Base-by-base conservation (phyloP, 139 green algal species). In the Auxenochlorella pyrenoidosa region DNA sequence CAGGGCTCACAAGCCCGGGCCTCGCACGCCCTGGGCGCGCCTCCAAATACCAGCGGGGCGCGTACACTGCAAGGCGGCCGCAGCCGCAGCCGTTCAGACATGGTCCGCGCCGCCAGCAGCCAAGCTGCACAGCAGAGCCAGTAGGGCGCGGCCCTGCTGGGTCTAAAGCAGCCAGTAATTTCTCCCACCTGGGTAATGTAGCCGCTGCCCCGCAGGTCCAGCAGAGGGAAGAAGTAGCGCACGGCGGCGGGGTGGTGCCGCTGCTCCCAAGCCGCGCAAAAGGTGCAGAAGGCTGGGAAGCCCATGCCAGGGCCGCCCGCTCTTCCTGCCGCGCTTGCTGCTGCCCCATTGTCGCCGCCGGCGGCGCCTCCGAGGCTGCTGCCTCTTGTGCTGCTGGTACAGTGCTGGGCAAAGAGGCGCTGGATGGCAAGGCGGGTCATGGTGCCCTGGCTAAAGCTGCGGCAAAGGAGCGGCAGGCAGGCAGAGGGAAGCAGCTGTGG, bases 261-360 rank as follows among this genome's bases (percentile, higher is more conserved):
- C 88, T 94, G 86, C 87, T 96, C 93, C 94, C 94, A 97, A 0
- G 94, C 93, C 78, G 96, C 88, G 78, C 95, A 89, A 88, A 97
- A 97, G 73, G 94, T 89, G 21, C 93, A 90, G 81, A 96, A 97
- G 24, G 91, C 93, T 38, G 93, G 28, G 65, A 96, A 89, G 89
- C 94, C 92, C 94, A 97, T 96, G 36, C 51, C 47, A 4, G 51
- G 38, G 41, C 60, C 26, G 36, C 70, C 72, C 79, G 44, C 40
- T 34, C n/a, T 3, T 43, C 75, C 90, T 87, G 65, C 89, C 90
- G 65, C 76, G 3, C 36, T 75, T 73, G 82, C 43, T 83, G 77
- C 77, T 51, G 44, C 76, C 8, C 24, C 13, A 43, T 28, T 1
- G 58, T 58, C 58, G 79, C 54, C 28, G 32, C 51, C 73, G 10